Percentiles rank a stretch among this genome's conserved stretches.
Evolutionary conservation across 805 yeast genomes (phyloP).

Genomic region (Starmerella sirachaensis): DNA sequence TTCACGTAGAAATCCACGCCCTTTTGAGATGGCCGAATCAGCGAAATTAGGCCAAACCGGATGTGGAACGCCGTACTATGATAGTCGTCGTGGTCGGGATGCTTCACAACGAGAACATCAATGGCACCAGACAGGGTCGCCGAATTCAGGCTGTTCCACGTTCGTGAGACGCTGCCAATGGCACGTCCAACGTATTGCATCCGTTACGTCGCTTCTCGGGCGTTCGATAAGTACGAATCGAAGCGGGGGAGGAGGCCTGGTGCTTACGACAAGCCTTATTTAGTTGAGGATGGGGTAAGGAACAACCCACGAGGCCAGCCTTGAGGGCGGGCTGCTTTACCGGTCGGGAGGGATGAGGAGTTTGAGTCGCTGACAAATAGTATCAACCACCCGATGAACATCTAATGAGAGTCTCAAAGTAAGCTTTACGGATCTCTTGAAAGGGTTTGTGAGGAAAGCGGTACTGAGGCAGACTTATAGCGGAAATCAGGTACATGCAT

Average conservation of each 20-base stretch:
- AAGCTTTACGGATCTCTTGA: too few relatives aligned
- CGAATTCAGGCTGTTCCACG: conserved; percentile 95
- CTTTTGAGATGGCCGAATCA: conserved; percentile 87
- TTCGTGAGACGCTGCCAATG: conserved; percentile 85
- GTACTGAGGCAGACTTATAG: too few relatives aligned
- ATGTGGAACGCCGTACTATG: conserved; percentile 96
- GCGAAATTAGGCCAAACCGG: conserved; percentile 86
- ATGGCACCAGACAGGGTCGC: conserved; percentile 95
- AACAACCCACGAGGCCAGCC: too few relatives aligned
- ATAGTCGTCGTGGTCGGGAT: conserved; percentile 61
- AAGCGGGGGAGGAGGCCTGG: background rate
- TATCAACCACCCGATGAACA: too few relatives aligned
- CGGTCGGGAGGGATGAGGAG: too few relatives aligned
- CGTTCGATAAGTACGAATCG: background rate
- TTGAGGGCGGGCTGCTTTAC: too few relatives aligned
- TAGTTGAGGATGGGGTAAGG: too few relatives aligned
- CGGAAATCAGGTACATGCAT: too few relatives aligned
- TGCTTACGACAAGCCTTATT: too few relatives aligned
- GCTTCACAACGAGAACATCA: conserved; percentile 89
- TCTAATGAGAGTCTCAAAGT: too few relatives aligned
- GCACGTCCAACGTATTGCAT: conserved; percentile 98
- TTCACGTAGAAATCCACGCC: conserved; percentile 82
- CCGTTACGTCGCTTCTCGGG: background rate
- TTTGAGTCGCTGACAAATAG: too few relatives aligned
- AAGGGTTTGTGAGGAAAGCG: too few relatives aligned